Percentiles rank a stretch among this genome's conserved stretches.
Conservation (phyloP, 2,329 filamentous ascomycete genomes). For the Aspergillus neoniger region DNA sequence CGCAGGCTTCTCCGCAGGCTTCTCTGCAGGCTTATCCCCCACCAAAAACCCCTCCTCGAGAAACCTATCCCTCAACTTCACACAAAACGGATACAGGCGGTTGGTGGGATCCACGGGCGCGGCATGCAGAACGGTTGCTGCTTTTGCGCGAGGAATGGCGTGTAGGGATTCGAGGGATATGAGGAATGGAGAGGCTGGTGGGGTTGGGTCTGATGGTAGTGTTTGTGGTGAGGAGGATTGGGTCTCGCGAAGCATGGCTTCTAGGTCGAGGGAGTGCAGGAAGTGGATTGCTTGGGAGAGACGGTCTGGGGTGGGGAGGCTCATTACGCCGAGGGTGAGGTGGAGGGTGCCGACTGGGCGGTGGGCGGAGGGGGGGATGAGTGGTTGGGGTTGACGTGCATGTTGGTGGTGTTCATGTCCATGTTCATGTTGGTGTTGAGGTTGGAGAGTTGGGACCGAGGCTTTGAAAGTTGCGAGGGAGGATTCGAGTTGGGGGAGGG, state of each 20-base stretch:
- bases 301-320: constrained; percentile 56
- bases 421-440: constrained; percentile 7
- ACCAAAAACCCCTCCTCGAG: constrained; percentile 47
- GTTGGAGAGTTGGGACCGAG: constrained; percentile 47
- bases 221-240: neutral
- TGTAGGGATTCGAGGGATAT: constrained; percentile 47
- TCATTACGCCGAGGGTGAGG: constrained; percentile 85
- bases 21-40: constrained; percentile 30
- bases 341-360: constrained; percentile 80
- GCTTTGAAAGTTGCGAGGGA: constrained; percentile 64
- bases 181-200: constrained; percentile 30
- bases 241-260: constrained; percentile 34
- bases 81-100: constrained; percentile 46
- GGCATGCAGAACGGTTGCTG: constrained; percentile 45
- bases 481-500: constrained; percentile 64
- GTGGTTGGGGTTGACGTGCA: constrained; percentile 38
- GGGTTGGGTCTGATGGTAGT: neutral
- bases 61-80: constrained; percentile 45
- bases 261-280: constrained; percentile 50
- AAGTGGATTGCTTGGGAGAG: constrained; percentile 51
- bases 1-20: constrained; percentile 22
- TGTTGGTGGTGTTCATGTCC: constrained; percentile 12
- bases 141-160: constrained; percentile 39
- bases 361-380: constrained; percentile 67
- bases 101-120: constrained; percentile 41